Evolutionary conservation across 164 flowering plant species (phyloP), one percentile per base, ranked within the genome.

Genomic region (Tetrastigma voinierianum): DNA sequence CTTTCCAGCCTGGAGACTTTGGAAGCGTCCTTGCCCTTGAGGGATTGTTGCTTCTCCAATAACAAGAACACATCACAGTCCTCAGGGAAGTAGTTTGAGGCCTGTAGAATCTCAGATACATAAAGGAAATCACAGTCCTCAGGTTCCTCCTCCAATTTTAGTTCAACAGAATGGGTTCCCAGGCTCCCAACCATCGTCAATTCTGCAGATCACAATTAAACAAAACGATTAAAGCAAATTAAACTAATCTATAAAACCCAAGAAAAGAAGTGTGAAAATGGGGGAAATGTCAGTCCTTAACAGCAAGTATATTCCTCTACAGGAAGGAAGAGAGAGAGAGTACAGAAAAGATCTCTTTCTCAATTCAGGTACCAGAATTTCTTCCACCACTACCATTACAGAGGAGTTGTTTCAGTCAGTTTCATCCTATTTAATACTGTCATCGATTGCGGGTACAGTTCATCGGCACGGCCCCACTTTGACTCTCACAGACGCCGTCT

Each of bases 41-140:
- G 77, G 64, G 58, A 74, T 11, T 78, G 81, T 17, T 87, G 95
- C 76, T 86, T 87, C 75, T 94, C 98, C 0, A 94, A 77, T 5
- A 81, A 61, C 4, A 71, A 43, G 57, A 87, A 90, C 2, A 87
- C 20, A 25, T 89, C 83, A 0, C 81, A 59, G 24, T 91, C 89
- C 4, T 84, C 87, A 0, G 84, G 84, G 6, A 82, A 56, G 68
- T 61, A 84, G 48, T 66, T 70, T 1, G 76, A 76, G 6, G 88
- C 92, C 59, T 81, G 67, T 17, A 95, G 77, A 56, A 95, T 78
- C 24, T 87, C 92, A 1, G 94, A 83, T 13, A 89, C 70, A 76
- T 91, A 95, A 6, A 68, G 54, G 48, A 78, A 84, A 74, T 91
- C 96, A 43, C 67, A 48, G 63, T 84, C 86, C 7, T 78, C 84